Conservation (phyloP, 257 asterid genomes). For the Penstemon davidsonii region DNA sequence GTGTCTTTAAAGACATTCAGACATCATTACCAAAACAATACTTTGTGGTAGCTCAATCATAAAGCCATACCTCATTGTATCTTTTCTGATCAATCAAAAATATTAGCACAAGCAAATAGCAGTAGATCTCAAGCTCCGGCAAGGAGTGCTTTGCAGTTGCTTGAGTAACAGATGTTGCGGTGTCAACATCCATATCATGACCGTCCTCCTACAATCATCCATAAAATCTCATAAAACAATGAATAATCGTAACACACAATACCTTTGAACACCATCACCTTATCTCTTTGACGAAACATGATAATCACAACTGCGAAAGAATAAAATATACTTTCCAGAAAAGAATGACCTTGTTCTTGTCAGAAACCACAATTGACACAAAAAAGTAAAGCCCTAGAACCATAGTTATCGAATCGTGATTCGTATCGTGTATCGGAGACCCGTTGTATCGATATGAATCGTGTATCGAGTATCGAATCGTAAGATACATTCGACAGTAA, state of each 20-base stretch:
- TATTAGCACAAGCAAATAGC: constrained; percentile 67
- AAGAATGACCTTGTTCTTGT: neutral
- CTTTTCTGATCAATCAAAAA: constrained; percentile 69
- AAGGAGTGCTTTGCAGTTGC: constrained; percentile 52
- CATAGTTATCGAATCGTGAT: no score
- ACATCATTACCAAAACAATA: constrained; percentile 10
- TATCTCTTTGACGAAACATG: neutral
- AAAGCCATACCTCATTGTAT: constrained; percentile 55
- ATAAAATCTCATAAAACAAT: constrained; percentile 20
- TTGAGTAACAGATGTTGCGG: constrained; percentile 51
- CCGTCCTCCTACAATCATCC: constrained; percentile 51
- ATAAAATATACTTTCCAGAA: neutral
- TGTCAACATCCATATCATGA: constrained; percentile 60
- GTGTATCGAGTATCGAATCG: no score
- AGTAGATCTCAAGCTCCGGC: constrained; percentile 68
- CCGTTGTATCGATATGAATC: no score
- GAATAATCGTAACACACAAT: neutral
- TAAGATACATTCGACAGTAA: no score
- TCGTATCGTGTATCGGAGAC: no score
- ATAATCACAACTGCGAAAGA: constrained; percentile 19
- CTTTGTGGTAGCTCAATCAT: neutral
- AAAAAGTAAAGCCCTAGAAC: neutral
- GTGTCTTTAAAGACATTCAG: constrained; percentile 4
- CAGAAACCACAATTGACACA: neutral
- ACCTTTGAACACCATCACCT: neutral